Percentiles rank a stretch among this genome's conserved stretches.
phyloP scores from a whole-genome alignment of 805 yeast genomes.

The Starmerella geochares region DNA sequence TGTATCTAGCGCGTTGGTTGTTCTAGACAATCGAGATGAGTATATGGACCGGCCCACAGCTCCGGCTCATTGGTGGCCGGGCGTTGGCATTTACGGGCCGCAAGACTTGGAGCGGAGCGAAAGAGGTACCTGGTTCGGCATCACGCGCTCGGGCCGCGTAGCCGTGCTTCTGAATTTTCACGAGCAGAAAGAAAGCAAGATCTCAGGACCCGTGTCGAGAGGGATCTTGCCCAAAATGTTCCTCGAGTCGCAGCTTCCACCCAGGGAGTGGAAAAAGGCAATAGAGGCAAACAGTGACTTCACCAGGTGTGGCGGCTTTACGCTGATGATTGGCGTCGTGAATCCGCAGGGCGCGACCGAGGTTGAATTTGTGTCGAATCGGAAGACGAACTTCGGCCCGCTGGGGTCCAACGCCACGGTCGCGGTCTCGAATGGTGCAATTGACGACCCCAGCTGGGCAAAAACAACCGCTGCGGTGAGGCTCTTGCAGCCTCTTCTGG shows the following conservation, averaged over 20 bases:
- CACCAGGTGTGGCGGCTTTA: constrained; percentile 28
- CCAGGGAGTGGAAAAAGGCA: constrained; percentile 40
- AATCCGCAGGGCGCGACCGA: background rate
- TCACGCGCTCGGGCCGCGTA: constrained; percentile 47
- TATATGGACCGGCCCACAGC: constrained; percentile 63
- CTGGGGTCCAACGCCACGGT: constrained; percentile 33
- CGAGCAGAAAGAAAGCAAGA: constrained; percentile 34
- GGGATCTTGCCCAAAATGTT: constrained; percentile 44
- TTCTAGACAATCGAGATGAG: constrained; percentile 83
- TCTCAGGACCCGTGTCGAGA: constrained; percentile 38
- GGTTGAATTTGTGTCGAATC: constrained; percentile 19
- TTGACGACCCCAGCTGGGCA: constrained; percentile 55
- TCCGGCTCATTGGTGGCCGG: constrained; percentile 38
- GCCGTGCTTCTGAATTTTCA: constrained; percentile 70
- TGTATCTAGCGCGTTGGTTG: constrained; percentile 45
- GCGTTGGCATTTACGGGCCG: constrained; percentile 49
- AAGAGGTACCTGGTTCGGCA: constrained; percentile 90
- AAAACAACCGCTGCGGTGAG: constrained; percentile 52
- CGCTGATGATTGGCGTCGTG: constrained; percentile 23
- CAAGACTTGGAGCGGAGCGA: constrained; percentile 59
- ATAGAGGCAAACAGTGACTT: constrained; percentile 23
- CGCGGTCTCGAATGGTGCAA: constrained; percentile 62
- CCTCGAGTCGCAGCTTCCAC: constrained; percentile 32
- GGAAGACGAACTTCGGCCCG: constrained; percentile 3
- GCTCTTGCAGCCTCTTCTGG: constrained; percentile 29